Evolutionary conservation across 2,329 filamentous ascomycete species (phyloP).

Genomic region (Blastomyces percursus): DNA sequence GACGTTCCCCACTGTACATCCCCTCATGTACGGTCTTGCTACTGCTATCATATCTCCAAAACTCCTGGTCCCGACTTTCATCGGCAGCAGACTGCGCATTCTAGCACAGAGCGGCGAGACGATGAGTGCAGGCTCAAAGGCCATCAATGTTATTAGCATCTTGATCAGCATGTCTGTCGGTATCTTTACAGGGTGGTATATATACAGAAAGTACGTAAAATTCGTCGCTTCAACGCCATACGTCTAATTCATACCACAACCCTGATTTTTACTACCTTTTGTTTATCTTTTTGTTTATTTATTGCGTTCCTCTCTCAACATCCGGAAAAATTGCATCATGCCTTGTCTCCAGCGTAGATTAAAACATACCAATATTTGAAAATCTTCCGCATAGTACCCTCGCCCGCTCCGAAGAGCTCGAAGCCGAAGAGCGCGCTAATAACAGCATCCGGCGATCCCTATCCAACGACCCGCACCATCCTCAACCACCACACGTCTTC

Average conservation of each 20-base stretch:
- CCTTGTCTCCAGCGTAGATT: not conserved
- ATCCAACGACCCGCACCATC: constrained; percentile 8
- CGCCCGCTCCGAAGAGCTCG: constrained; percentile 39
- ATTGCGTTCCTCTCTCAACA: not conserved
- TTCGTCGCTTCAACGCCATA: not conserved
- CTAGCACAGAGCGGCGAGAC: constrained; percentile 73
- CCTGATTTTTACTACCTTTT: not conserved
- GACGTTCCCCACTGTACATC: constrained; percentile 80
- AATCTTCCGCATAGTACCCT: constrained; percentile 28
- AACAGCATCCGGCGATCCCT: constrained; percentile 26
- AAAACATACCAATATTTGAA: not conserved
- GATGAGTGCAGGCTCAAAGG: constrained; percentile 69
- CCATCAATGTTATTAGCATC: constrained; percentile 76
- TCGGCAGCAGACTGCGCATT: constrained; percentile 69
- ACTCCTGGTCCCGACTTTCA: constrained; percentile 82
- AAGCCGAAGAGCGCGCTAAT: constrained; percentile 35
- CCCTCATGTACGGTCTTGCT: constrained; percentile 63
- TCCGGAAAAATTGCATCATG: not conserved
- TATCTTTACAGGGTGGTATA: constrained; percentile 65
- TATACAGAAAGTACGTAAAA: constrained; percentile 54
- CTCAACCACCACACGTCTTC: constrained; percentile 16
- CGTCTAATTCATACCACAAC: not conserved
- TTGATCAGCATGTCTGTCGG: constrained; percentile 60
- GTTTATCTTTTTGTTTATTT: not conserved
- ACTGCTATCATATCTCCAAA: constrained; percentile 78